A percentile compares a stretch with the other conserved stretches of the same genome.
Evolutionary conservation across 495 filamentous ascomycete genomes (phyloP).

Genomic region (Xylaria castorea): DNA sequence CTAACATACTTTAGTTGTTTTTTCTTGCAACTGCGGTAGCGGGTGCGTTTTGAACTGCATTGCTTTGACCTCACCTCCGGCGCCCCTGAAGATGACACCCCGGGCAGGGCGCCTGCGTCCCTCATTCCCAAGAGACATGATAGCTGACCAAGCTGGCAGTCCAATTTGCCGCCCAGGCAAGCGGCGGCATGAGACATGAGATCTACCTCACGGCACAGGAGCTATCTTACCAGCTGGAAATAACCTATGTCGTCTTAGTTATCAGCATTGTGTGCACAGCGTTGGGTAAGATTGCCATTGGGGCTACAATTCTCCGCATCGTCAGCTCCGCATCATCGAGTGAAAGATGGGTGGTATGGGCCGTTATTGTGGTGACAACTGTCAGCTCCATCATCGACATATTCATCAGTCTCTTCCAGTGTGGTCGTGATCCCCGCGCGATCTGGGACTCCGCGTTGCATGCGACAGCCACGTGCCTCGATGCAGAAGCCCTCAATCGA

Average conservation of each 20-base stretch:
- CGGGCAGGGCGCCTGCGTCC: not conserved
- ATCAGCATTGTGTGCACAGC: slow-evolving; percentile 16
- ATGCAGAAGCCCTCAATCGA: not conserved
- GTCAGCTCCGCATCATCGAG: slow-evolving; percentile 5
- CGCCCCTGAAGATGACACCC: not conserved
- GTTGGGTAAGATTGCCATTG: slow-evolving; percentile 14
- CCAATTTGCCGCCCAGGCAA: not conserved
- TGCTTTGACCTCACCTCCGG: not conserved
- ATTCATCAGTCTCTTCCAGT: slow-evolving; percentile 13
- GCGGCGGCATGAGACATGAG: not conserved
- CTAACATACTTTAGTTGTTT: not conserved
- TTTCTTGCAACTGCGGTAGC: not conserved
- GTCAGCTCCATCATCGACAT: slow-evolving; percentile 15
- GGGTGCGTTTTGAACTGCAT: not conserved
- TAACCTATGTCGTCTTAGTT: slow-evolving; percentile 2
- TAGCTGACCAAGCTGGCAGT: not conserved
- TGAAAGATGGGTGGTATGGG: slow-evolving; percentile 19
- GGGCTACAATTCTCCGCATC: slow-evolving; percentile 15
- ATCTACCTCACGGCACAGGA: not conserved
- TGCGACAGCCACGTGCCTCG: slow-evolving; percentile 1
- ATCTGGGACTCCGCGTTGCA: not conserved
- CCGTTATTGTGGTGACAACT: not conserved
- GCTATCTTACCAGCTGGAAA: slow-evolving; percentile 5
- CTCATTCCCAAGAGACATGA: not conserved
- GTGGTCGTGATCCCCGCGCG: slow-evolving; percentile 1